Percentiles rank a stretch among this genome's conserved stretches.
phyloP scores from a whole-genome alignment of 345 rosid genomes.

The Hibiscus syriacus region DNA sequence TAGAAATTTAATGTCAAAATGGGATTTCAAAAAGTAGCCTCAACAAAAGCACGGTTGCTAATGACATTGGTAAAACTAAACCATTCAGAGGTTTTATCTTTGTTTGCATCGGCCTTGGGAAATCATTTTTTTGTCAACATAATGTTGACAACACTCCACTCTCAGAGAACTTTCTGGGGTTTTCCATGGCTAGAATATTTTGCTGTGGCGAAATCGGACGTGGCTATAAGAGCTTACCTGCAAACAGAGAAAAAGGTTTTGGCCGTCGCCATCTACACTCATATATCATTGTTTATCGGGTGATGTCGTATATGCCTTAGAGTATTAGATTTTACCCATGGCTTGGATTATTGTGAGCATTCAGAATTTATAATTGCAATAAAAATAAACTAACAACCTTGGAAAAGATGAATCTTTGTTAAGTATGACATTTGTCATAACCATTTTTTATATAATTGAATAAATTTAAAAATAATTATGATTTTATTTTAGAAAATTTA shows the following conservation, averaged over 20 bases:
- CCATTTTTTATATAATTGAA: no score
- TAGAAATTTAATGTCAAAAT: constrained; percentile 31
- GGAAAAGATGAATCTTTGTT: no score
- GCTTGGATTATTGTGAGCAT: no score
- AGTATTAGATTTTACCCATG: no score
- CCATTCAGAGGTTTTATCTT: constrained; percentile 68
- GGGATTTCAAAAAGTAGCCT: constrained; percentile 14
- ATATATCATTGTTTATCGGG: constrained; percentile 56
- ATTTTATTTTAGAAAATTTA: no score
- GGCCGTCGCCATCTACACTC: constrained; percentile 38
- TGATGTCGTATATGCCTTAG: constrained; percentile 32
- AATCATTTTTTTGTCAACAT: constrained; percentile 32
- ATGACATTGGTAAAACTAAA: constrained; percentile 19
- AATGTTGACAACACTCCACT: constrained; percentile 56
- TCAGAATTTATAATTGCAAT: background rate
- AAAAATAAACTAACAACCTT: no score
- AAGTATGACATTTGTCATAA: no score
- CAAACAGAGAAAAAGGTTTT: constrained; percentile 9
- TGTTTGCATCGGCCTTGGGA: constrained; percentile 47
- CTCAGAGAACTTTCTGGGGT: constrained; percentile 53
- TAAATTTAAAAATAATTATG: no score
- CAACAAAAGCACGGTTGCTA: constrained; percentile 18
- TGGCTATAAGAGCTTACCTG: constrained; percentile 5
- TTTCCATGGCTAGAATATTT: constrained; percentile 53
- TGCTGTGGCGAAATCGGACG: constrained; percentile 71